Evolutionary conservation across 108 stramenopile species (phyloP), one percentile per base, ranked within the genome.

Genomic region (Pseudonitzschia pungens): DNA sequence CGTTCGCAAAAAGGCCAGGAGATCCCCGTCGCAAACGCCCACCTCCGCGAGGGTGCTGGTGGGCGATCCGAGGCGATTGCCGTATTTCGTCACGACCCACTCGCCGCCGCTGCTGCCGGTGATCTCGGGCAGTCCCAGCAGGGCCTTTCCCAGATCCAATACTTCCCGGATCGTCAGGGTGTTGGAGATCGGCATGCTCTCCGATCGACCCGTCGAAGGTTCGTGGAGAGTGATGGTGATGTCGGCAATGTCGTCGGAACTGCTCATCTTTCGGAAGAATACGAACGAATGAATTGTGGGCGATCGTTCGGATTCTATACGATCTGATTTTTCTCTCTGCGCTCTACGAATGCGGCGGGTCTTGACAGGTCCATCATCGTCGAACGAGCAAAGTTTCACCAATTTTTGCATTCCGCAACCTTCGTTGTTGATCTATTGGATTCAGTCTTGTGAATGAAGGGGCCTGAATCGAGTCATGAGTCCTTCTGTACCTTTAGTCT

Each of bases 1-100:
- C 21, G 74, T n/a, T 22, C 15, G 76, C 67, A 70, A 28, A 18
- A 82, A 77, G 28, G 73, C 81, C 20, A 91, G 5, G 22, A 91
- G 68, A 72, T 89, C 88, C 7, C 90, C 90, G 74, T 85, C 63
- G 10, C 24, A 16, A 18, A 89, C 66, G 4, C 87, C 88, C 12
- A 72, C 75, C 55, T 76, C 55, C 16, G 52, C 50, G 57, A 87
- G 53, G 12, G 76, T 69, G 18, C 63, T 41, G 28, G 69, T 50
- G 8, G 78, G 31, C 32, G 52, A 44, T 20, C 43, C 31, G 36
- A 80, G 44, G 1, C 42, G 48, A 40, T 77, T 75, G 20, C 83
- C 79, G 63, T 88, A 84, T 51, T 80, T 83, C 52, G 67, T 62
- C 27, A 88, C 52, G 44, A 81, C 56, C 56, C 75, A 52, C 10